Base-by-base conservation (phyloP, 1,284 basidiomycete species). In the Omphalotus olearius region DNA sequence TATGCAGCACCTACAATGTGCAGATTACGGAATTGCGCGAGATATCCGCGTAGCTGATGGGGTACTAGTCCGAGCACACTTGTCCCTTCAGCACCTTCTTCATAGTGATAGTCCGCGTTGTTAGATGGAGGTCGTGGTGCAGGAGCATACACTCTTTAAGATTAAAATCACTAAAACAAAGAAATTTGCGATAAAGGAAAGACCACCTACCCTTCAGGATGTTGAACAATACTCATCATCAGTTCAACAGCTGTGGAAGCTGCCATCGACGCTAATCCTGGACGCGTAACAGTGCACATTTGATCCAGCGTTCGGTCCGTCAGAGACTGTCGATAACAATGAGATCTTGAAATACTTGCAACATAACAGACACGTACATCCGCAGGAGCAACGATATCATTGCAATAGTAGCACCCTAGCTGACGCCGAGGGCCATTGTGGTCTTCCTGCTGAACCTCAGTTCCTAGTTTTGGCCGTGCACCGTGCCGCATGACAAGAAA, bases 251-350 rank as follows among this genome's bases (percentile, higher is more conserved):
- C 93, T 0, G 87, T 90, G 0, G 94, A 87, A 0, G 90, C 85
- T 0, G 96, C 96, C 39, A 98, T 94, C 0, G 92, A 83, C 0
- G 95, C 97, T 0, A 98, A 76, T 0, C 96, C 96, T 0, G 97
- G 96, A n/a, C 97, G 75, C 0, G 96, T 98, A 11, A 99, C 97
- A 0, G 97, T 99, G 64, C 97, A 99, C 96, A 98, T 98, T 66
- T 99, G 96, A 66, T 99, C 97, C 23, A 99, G 78, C 1, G 95
- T 98, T 33, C 95, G 79, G 64, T 99, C 95, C 0, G 91, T 90
- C 45, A 98, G 73, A 0, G 92, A 95, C 94, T 97, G 54, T 2
- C 25, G 20, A 6, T 5, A 17, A 44, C 18, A 18, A 47, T 6
- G 40, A 16, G 28, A 35, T 20, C 35, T 39, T 13, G 36, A 45